phyloP scores from a whole-genome alignment of 1,284 basidiomycete genomes.

The Trichosporon coremiiforme region DNA sequence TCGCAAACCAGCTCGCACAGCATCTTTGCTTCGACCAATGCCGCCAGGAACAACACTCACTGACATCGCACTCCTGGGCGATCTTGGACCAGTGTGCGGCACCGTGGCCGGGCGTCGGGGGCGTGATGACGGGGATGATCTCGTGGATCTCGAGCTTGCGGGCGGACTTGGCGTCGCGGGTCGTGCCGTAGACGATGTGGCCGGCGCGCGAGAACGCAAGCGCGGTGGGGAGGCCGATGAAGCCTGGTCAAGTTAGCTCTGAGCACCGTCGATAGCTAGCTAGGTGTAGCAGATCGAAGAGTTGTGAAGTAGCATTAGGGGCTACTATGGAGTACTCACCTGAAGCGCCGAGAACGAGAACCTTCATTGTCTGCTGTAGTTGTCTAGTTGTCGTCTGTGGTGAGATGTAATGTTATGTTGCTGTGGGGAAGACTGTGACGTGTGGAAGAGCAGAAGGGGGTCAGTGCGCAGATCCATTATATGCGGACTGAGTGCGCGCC shows the following conservation, averaged over 20 bases:
- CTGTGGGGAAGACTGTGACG: constrained; percentile 5
- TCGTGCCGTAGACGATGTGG: constrained; percentile 62
- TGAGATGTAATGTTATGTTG: background rate
- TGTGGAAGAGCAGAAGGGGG: background rate
- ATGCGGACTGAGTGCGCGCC: background rate
- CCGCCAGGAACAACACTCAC: constrained; percentile 46
- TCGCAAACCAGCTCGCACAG: too few species aligned
- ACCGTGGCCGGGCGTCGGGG: constrained; percentile 51
- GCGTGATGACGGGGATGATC: constrained; percentile 61
- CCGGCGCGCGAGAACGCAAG: constrained; percentile 62
- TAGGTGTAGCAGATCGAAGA: too few species aligned
- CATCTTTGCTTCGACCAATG: too few species aligned
- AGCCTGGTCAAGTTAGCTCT: constrained; percentile 48
- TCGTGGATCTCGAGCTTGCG: constrained; percentile 60
- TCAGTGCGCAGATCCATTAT: constrained; percentile 1
- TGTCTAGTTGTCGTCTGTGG: constrained; percentile 2
- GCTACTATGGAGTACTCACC: constrained; percentile 30
- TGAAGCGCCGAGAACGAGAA: constrained; percentile 55
- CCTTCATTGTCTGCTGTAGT: constrained; percentile 43
- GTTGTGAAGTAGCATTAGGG: too few species aligned
- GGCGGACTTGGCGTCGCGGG: constrained; percentile 55
- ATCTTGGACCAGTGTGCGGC: constrained; percentile 55
- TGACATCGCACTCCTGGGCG: constrained; percentile 60
- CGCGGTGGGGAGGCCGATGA: constrained; percentile 60
- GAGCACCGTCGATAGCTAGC: too few species aligned